These are phyloP conservation scores for Dothistroma pini DNA, from an alignment of 2,329 filamentous ascomycete species.

Conservation along the genomic window DNA sequence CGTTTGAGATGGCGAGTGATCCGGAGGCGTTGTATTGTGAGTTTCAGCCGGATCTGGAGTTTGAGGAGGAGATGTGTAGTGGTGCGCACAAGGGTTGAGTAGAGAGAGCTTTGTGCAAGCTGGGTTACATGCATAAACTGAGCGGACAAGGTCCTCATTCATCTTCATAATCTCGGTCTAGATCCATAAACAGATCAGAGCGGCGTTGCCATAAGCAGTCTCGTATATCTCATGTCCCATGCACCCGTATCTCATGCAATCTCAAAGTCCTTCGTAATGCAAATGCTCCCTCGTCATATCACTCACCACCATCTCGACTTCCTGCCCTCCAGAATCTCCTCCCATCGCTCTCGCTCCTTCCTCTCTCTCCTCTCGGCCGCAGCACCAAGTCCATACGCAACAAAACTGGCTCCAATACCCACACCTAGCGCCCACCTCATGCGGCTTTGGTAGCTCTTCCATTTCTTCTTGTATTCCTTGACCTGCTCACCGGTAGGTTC, in stretches of 20 bases:
- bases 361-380: conserved; percentile 46
- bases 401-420: conserved; percentile 54
- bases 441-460: conserved; percentile 34
- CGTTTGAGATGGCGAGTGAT: conserved; percentile 48
- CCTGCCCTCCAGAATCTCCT: conserved; percentile 24
- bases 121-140: too few relatives aligned
- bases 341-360: conserved; percentile 23
- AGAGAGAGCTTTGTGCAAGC: too few relatives aligned
- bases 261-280: neutral
- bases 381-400: conserved; percentile 57
- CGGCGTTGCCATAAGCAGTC: neutral
- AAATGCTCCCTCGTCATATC: neutral
- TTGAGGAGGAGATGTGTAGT: conserved; percentile 29
- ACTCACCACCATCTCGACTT: conserved; percentile 6
- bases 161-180: neutral
- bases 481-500: conserved; percentile 8
- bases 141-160: too few relatives aligned
- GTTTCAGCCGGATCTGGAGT: conserved; percentile 51
- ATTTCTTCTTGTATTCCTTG: conserved; percentile 13
- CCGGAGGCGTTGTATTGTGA: conserved; percentile 51
- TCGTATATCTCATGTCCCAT: neutral
- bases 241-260: neutral
- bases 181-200: neutral
- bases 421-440: conserved; percentile 48
- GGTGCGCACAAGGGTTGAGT: conserved; percentile 25